phyloP scores from a whole-genome alignment of 140 eudicot genomes.

The Stevia rebaudiana region DNA sequence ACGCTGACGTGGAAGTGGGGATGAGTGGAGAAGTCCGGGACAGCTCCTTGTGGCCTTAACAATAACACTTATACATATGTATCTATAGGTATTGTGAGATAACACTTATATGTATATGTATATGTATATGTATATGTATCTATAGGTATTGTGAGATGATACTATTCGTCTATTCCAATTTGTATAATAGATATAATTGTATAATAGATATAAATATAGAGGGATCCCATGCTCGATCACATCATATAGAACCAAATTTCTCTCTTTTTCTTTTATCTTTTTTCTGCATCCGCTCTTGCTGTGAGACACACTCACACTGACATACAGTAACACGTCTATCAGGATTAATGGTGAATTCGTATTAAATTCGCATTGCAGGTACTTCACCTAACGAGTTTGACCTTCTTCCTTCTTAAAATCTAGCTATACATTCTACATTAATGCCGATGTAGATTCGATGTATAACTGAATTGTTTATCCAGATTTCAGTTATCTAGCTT shows the following conservation, averaged over 20 bases:
- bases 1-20: no score
- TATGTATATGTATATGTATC: no score
- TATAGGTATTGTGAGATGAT: no score
- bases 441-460: constrained; percentile 4
- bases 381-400: constrained; percentile 7
- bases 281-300: constrained; percentile 11
- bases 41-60: no score
- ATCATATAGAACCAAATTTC: constrained; percentile 8
- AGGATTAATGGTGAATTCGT: neutral
- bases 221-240: neutral
- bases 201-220: no score
- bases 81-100: no score
- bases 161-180: no score
- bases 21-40: no score
- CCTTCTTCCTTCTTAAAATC: constrained; percentile 18
- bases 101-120: no score
- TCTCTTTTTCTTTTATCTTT: neutral
- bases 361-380: constrained; percentile 10
- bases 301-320: constrained; percentile 19
- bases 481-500: constrained; percentile 3
- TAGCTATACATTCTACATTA: constrained; percentile 12
- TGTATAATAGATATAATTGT: no score
- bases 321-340: neutral
- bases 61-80: no score
- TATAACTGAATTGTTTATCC: neutral